Base-by-base conservation (phyloP, 805 yeast species). In the Candida railenensis region DNA sequence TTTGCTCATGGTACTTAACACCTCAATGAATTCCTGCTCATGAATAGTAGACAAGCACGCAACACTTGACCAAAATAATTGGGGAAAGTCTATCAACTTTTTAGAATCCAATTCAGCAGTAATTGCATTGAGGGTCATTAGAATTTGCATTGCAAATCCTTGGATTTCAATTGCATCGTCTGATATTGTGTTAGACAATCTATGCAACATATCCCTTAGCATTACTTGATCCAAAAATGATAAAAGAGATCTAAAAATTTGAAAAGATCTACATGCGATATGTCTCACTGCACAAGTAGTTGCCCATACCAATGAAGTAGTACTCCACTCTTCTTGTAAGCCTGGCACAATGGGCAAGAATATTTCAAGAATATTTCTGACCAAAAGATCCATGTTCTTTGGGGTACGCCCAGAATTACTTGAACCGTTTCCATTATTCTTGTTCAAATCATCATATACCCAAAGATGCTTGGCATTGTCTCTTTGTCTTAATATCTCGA, bases 251-350 rank as follows among this genome's bases (percentile, higher is more conserved):
- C 99, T 74, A 68, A 91, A 94, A 0, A 91, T 77, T 61, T 94
- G 99, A 66, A 95, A 92, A 0, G 98, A 91, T 21, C 99, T 78
- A 54, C 99, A 94, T 0, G 99, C 99, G 54, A 94, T 80, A 61
- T 95, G 99, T 58, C 97, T 77, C 1, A 92, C 98, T 2, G 97
- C 95, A 69, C 98, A 94, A 1, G 96, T 85, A 0, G 99, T 94
- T 0, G 99, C 97, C 99, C 99, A 94, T 22, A 78, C 75, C 32
- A 95, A 71, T 0, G 98, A 85, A 2, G 80, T 81, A 30, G 84
- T 71, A 43, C 96, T 85, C 99, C 99, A 94, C 43, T 85, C 87
- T 37, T 78, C 78, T 59, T 86, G 95, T 36, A 90, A 69, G 0
- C 83, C 78, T 1, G 68, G 65, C 20, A 68, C 65, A 0, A 73